Base-by-base conservation (phyloP, 2,329 filamentous ascomycete genomes). In the Penicillium griseofulvum region DNA sequence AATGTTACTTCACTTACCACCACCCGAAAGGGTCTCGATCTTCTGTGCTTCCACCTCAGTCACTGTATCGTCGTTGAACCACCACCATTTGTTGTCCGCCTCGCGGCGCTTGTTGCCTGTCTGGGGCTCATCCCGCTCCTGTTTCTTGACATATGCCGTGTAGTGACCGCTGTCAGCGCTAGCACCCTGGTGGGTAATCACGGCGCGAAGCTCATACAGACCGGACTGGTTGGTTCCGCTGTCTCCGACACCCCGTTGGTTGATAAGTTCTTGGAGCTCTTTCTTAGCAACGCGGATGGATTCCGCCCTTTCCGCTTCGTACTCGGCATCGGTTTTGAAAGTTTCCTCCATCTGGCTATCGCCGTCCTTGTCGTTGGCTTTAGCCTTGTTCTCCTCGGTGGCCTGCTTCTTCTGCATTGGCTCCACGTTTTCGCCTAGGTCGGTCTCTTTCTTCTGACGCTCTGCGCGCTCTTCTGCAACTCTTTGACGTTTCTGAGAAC, bases 41-140 rank as follows among this genome's bases (percentile, higher is more conserved):
- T 96, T 94, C 66, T 97, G 93, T 26, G 85, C 80, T 16, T 90
- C 86, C 28, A 99, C 94, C 78, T 99, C 94, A 14, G 88, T 86
- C 33, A 99, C 94, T 78, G 91, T 95, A 71, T 99, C 93, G 68
- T 99, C 94, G 74, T 99, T 97, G 82, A 99, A 99, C 93, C 94
- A 99, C 93, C 94, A 99, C 94, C 94, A 99, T 68, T 91, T 96
- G 69, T 96, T 91, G 70, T 96, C 91, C 68, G 89, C 86, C 51
- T 84, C 85, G 6, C 62, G 60, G 43, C 63, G 63, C 78, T 91
- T 90, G 63, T 90, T 91, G 19, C 70, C 71, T 19, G 87, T 90
- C 68, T 86, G 85, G 16, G 87, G 81, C 65, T 95, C 89, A 52
- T 74, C 67, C 3, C 71, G 66, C 55, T 90, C 87, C 58, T 87